Conservation (phyloP, 805 yeast genomes). For the Spathaspora gorwiae region DNA sequence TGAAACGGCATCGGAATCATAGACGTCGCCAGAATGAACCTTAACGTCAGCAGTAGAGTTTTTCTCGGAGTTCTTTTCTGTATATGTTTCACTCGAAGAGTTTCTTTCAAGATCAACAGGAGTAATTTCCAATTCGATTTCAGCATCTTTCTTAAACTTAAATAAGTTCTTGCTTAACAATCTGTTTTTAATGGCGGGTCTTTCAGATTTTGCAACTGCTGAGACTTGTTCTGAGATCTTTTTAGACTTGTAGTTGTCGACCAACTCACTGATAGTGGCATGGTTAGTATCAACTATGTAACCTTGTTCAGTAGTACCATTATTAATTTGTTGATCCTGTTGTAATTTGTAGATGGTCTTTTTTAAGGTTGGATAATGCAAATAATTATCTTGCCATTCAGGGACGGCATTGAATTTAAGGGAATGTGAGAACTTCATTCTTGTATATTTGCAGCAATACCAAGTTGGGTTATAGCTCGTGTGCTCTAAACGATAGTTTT, state of each 20-base stretch:
- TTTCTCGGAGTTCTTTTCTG: not conserved
- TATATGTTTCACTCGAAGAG: slow-evolving; percentile 1
- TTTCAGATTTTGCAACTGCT: not conserved
- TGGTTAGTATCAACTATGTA: slow-evolving; percentile 13
- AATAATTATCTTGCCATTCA: slow-evolving; percentile 46
- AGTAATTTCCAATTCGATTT: not conserved
- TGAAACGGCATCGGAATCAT: not conserved
- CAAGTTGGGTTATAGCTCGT: not conserved
- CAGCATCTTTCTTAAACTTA: slow-evolving; percentile 1
- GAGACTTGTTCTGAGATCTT: slow-evolving; percentile 1
- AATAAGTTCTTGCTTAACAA: slow-evolving; percentile 4
- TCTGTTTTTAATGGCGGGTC: not conserved
- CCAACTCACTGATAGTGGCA: slow-evolving; percentile 26
- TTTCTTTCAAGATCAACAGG: slow-evolving; percentile 2
- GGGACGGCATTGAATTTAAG: slow-evolving; percentile 51
- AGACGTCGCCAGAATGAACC: slow-evolving; percentile 2
- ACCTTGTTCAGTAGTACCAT: slow-evolving; percentile 22
- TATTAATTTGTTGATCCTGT: slow-evolving; percentile 24
- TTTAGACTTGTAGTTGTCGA: slow-evolving; percentile 9
- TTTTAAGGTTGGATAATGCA: slow-evolving; percentile 48
- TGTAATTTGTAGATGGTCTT: slow-evolving; percentile 54
- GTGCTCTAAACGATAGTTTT: not conserved
- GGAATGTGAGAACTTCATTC: slow-evolving; percentile 50
- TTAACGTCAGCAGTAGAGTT: not conserved
- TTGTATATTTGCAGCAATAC: not conserved